Evolutionary conservation across 768 basidiomycete genomes (phyloP).

Genomic region (Erythrobasidium yunnanense): DNA sequence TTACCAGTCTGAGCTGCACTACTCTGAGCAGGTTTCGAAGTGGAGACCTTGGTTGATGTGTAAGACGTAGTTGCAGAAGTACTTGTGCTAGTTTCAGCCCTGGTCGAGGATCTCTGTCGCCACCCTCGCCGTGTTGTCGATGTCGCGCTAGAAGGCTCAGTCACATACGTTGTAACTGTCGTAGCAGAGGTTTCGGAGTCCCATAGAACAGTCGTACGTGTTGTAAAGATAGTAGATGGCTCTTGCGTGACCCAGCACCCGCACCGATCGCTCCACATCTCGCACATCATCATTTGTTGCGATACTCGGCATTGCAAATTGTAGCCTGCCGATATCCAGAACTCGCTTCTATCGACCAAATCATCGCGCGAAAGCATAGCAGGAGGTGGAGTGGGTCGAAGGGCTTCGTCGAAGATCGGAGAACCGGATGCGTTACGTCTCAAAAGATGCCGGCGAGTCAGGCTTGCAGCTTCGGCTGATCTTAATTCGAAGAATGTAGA

Average conservation of each 20-base stretch:
- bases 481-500: not conserved
- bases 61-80: too few species aligned
- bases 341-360: not conserved
- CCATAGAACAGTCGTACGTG: not conserved
- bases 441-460: too few species aligned
- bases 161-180: not conserved
- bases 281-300: not conserved
- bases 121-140: too few species aligned
- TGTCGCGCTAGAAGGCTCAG: too few species aligned
- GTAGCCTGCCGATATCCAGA: not conserved
- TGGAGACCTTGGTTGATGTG: too few species aligned
- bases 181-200: not conserved
- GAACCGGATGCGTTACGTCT: too few species aligned
- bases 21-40: too few species aligned
- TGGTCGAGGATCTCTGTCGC: too few species aligned
- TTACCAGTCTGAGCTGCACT: too few species aligned
- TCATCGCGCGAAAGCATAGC: not conserved
- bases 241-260: not conserved
- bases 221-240: not conserved
- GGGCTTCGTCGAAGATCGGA: too few species aligned
- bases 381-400: not conserved
- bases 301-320: not conserved
- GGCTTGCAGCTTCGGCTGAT: slow-evolving; percentile 4
- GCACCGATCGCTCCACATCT: not conserved
- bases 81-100: too few species aligned